A percentile compares a stretch with the other conserved stretches of the same genome.
phyloP scores from a whole-genome alignment of 257 asterid genomes.

The Capsicum baccatum region DNA sequence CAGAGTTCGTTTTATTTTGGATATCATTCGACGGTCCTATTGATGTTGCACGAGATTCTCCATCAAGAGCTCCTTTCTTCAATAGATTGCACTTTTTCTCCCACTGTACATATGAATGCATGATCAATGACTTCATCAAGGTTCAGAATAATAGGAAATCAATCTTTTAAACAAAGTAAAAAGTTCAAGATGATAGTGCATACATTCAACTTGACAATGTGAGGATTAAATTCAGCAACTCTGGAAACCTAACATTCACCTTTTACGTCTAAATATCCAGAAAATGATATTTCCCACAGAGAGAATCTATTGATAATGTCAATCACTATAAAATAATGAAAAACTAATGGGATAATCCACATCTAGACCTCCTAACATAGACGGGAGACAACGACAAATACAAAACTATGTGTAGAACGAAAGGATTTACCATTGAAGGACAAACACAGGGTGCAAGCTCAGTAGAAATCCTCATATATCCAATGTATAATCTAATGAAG shows the following conservation, averaged over 20 bases:
- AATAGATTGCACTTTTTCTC: slow-evolving; percentile 69
- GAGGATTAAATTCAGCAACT: neutral
- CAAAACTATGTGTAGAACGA: neutral
- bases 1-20: slow-evolving; percentile 81
- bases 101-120: slow-evolving; percentile 64
- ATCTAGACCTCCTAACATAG: neutral
- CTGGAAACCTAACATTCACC: neutral
- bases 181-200: slow-evolving; percentile 5
- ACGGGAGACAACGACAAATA: neutral
- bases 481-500: neutral
- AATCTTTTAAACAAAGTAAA: slow-evolving; percentile 8
- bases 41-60: slow-evolving; percentile 46
- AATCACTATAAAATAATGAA: neutral
- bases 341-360: neutral
- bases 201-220: neutral
- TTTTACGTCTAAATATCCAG: neutral
- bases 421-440: neutral
- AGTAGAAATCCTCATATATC: neutral
- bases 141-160: slow-evolving; percentile 19
- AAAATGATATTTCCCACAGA: neutral
- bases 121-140: neutral
- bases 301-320: neutral
- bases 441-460: neutral
- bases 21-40: slow-evolving; percentile 68
- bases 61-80: slow-evolving; percentile 59